Evolutionary conservation across 2,329 filamentous ascomycete species (phyloP).

Genomic region (Camptophora hylomeconis): DNA sequence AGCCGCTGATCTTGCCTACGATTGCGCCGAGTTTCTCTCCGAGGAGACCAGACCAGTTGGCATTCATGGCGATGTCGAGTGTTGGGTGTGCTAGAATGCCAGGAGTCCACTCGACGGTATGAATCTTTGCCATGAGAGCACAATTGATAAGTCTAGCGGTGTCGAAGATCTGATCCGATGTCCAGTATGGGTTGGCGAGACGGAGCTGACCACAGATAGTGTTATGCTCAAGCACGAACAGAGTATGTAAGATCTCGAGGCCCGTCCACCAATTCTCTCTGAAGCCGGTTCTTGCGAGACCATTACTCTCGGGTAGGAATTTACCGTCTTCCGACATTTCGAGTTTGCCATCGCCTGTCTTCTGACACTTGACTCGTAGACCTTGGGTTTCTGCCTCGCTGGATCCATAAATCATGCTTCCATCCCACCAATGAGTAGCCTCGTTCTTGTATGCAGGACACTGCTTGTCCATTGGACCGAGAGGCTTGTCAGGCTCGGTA

Average conservation of each 20-base stretch:
- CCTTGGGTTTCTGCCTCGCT: constrained; percentile 24
- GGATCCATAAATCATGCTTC: constrained; percentile 34
- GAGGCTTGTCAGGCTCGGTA: constrained; percentile 18
- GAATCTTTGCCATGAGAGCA: constrained; percentile 38
- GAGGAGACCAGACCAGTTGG: constrained; percentile 35
- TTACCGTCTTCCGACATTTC: constrained; percentile 22
- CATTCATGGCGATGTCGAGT: constrained; percentile 30
- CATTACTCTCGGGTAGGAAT: constrained; percentile 28
- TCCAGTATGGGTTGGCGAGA: constrained; percentile 25
- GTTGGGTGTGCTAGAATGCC: constrained; percentile 34
- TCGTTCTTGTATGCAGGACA: constrained; percentile 31
- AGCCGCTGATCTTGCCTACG: constrained; percentile 28
- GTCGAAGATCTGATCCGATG: constrained; percentile 31
- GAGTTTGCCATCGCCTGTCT: constrained; percentile 27
- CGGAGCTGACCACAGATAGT: constrained; percentile 29
- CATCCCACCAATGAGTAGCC: constrained; percentile 36
- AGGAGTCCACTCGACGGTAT: constrained; percentile 38
- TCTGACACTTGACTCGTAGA: constrained; percentile 26
- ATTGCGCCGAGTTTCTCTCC: constrained; percentile 30
- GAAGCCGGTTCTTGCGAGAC: constrained; percentile 31
- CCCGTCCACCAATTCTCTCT: constrained; percentile 35
- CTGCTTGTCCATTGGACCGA: constrained; percentile 24
- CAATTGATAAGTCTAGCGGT: constrained; percentile 33
- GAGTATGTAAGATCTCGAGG: constrained; percentile 33
- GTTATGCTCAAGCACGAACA: constrained; percentile 36